phyloP scores from a whole-genome alignment of 768 basidiomycete genomes.

The Leccinum aurantiacum region DNA sequence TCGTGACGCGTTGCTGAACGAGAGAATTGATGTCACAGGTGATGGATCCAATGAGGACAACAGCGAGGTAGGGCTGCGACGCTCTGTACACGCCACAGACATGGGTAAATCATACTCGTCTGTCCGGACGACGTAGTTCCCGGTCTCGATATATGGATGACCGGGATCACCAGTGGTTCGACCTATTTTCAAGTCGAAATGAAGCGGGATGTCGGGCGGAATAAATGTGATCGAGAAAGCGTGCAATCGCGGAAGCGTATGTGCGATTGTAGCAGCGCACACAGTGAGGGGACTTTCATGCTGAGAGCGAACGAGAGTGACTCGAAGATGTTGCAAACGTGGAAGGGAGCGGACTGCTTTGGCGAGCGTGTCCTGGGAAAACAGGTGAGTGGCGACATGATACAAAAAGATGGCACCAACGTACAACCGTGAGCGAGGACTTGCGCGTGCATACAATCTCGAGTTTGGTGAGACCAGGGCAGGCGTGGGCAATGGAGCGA shows the following conservation, averaged over 20 bases:
- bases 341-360: slow-evolving; percentile 60
- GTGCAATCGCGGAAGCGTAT: slow-evolving; percentile 62
- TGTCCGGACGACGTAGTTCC: slow-evolving; percentile 55
- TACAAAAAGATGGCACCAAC: not conserved
- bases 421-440: slow-evolving; percentile 73
- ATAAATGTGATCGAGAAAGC: slow-evolving; percentile 68
- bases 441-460: slow-evolving; percentile 66
- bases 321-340: slow-evolving; percentile 59
- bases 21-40: slow-evolving; percentile 25
- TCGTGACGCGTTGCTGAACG: slow-evolving; percentile 19
- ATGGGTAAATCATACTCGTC: slow-evolving; percentile 68
- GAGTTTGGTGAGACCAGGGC: slow-evolving; percentile 62
- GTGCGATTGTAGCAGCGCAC: slow-evolving; percentile 64
- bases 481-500: slow-evolving; percentile 62
- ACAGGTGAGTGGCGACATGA: not conserved
- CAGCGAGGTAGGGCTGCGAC: slow-evolving; percentile 30
- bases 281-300: slow-evolving; percentile 59
- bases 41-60: slow-evolving; percentile 30
- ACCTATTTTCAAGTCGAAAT: slow-evolving; percentile 43
- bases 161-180: slow-evolving; percentile 31
- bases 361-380: slow-evolving; percentile 43
- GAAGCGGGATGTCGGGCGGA: slow-evolving; percentile 51
- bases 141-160: slow-evolving; percentile 38
- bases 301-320: slow-evolving; percentile 66
- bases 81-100: slow-evolving; percentile 51